A percentile compares a stretch with the other conserved stretches of the same genome.
phyloP scores from a whole-genome alignment of 306 rosid genomes.

The Trichosanthes truncata region DNA sequence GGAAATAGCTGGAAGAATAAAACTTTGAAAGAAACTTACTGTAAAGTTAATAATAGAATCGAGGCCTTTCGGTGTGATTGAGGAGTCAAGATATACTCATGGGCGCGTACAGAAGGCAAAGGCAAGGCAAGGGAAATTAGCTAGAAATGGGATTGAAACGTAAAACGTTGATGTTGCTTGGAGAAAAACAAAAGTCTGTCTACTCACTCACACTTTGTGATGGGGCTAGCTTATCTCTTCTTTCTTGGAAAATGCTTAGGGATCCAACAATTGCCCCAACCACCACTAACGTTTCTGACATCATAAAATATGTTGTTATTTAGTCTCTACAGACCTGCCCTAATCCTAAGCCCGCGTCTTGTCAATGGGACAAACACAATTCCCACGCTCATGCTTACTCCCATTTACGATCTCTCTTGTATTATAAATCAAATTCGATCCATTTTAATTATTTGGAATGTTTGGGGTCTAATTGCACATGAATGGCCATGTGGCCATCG shows the following conservation, averaged over 20 bases:
- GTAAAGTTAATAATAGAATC: neutral
- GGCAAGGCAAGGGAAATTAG: too few species aligned
- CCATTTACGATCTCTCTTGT: neutral
- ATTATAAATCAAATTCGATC: neutral
- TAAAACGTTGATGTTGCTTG: neutral
- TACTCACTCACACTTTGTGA: neutral
- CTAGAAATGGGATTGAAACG: too few species aligned
- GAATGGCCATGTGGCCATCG: neutral
- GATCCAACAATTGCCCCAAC: constrained; percentile 14
- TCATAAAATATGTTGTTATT: neutral
- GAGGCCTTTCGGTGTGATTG: neutral
- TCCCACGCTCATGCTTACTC: neutral
- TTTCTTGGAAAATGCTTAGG: neutral
- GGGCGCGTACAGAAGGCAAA: too few species aligned
- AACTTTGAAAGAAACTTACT: neutral
- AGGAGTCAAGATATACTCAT: too few species aligned
- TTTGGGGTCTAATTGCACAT: neutral
- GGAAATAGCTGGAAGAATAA: neutral
- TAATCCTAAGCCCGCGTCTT: neutral
- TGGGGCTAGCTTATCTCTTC: constrained; percentile 16
- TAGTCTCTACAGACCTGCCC: neutral
- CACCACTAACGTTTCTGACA: constrained; percentile 18
- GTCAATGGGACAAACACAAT: neutral
- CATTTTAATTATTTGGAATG: neutral
- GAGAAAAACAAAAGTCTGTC: neutral